These are phyloP conservation scores for Talaromyces nanjingensis DNA, from an alignment of 495 filamentous ascomycete species.

Conservation along the genomic window DNA sequence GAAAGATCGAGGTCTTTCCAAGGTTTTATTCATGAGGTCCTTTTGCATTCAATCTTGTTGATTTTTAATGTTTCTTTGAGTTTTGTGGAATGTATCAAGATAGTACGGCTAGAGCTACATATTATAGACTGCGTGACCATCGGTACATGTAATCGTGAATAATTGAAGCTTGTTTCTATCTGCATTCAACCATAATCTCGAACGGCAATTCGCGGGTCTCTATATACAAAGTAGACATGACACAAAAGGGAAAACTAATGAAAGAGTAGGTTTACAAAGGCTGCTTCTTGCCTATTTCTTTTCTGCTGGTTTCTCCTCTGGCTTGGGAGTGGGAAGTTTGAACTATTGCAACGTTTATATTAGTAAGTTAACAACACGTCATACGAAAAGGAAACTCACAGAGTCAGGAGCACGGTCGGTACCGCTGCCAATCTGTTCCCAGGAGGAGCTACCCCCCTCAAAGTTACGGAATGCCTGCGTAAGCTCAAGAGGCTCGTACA, in stretches of 20 bases:
- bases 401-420: conserved; percentile 72
- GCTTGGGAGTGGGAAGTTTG: conserved; percentile 91
- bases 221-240: conserved; percentile 15
- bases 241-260: conserved; percentile 24
- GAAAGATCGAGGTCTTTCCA: too few species aligned
- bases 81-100: too few species aligned
- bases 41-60: too few species aligned
- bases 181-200: neutral
- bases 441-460: conserved; percentile 63
- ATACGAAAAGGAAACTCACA: conserved; percentile 25
- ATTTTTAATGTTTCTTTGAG: too few species aligned
- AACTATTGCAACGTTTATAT: conserved; percentile 40
- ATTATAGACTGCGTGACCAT: neutral
- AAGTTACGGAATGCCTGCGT: conserved; percentile 99
- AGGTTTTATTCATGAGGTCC: too few species aligned
- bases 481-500: conserved; percentile 93
- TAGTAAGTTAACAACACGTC: neutral
- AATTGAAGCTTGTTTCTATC: neutral
- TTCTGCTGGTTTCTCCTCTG: conserved; percentile 83
- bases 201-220: neutral
- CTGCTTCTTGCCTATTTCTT: conserved; percentile 67
- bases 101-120: too few species aligned
- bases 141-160: neutral
- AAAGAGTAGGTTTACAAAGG: conserved; percentile 22
- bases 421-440: conserved; percentile 90